Percentiles rank a stretch among this genome's conserved stretches.
Conservation (phyloP, 768 basidiomycete genomes). For the Amanita polypyramis region DNA sequence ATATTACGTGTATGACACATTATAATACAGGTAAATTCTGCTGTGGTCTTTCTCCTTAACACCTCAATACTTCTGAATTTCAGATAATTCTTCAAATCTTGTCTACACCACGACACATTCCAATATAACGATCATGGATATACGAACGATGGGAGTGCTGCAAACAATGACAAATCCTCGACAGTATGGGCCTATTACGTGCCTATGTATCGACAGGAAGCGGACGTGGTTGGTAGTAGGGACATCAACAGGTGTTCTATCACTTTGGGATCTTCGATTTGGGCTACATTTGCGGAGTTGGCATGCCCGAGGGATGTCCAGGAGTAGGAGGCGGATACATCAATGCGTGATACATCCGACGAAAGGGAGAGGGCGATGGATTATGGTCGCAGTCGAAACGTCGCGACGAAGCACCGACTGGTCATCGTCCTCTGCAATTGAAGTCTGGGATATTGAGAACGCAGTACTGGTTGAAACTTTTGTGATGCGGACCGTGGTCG, state of each 20-base stretch:
- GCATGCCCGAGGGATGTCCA: conserved; percentile 54
- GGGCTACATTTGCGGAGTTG: conserved; percentile 83
- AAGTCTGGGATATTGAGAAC: conserved; percentile 92
- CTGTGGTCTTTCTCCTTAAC: not conserved
- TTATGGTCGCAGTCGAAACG: conserved; percentile 73
- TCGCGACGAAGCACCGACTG: conserved; percentile 30
- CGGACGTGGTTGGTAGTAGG: conserved; percentile 85
- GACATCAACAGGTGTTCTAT: conserved; percentile 74
- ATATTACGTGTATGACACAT: conserved; percentile 77
- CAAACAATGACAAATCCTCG: conserved; percentile 77
- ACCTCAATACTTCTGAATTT: not conserved
- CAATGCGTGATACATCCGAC: conserved; percentile 78
- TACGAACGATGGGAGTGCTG: conserved; percentile 73
- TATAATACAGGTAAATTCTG: conserved; percentile 21
- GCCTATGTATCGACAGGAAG: conserved; percentile 75
- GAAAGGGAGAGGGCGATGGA: conserved; percentile 82
- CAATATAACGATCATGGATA: conserved; percentile 62
- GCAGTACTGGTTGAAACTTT: conserved; percentile 73
- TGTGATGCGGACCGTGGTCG: conserved; percentile 35
- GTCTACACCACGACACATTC: conserved; percentile 82
- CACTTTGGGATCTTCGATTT: conserved; percentile 94
- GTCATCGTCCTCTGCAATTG: conserved; percentile 46
- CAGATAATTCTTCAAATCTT: conserved; percentile 69
- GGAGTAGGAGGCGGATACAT: conserved; percentile 50
- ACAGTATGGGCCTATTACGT: conserved; percentile 79